Conservation (phyloP, 1,139 yeast species). For the Yamadazyma diospyri region DNA sequence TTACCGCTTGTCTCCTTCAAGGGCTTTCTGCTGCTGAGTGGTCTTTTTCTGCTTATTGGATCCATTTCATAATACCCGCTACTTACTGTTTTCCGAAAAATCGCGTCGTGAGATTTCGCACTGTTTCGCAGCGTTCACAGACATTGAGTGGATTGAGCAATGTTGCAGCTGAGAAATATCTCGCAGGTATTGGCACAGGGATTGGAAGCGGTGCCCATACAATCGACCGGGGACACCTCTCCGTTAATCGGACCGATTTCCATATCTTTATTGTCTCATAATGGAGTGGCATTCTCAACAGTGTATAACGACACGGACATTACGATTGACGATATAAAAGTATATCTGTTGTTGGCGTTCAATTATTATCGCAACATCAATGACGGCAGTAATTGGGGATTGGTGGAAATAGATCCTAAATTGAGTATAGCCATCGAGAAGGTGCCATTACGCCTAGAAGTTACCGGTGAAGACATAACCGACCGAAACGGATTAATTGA, state of each 20-base stretch:
- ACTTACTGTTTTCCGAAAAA: conserved; percentile 3
- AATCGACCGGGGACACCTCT: conserved; percentile 6
- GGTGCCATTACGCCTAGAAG: conserved; percentile 8
- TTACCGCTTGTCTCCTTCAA: conserved; percentile 42
- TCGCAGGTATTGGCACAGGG: conserved; percentile 42
- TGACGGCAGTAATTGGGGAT: conserved; percentile 26
- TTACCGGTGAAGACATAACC: conserved; percentile 1
- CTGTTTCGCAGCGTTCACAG: not conserved
- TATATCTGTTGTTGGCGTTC: conserved; percentile 44
- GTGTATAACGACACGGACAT: conserved; percentile 21
- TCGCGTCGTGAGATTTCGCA: conserved; percentile 4
- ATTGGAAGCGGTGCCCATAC: conserved; percentile 22
- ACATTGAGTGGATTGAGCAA: conserved; percentile 12
- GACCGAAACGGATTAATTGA: conserved; percentile 9
- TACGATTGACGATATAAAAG: conserved; percentile 40
- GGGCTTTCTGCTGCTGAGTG: conserved; percentile 29
- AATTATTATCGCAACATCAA: conserved; percentile 23
- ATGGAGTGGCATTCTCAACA: conserved; percentile 42
- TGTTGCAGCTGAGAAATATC: conserved; percentile 49
- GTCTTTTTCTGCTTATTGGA: conserved; percentile 10
- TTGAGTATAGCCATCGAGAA: conserved; percentile 28
- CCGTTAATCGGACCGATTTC: conserved; percentile 27
- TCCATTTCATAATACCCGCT: conserved; percentile 11
- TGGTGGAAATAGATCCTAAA: conserved; percentile 30
- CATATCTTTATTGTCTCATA: conserved; percentile 39